phyloP scores from a whole-genome alignment of 192 early-diverging fungal genomes.

The Entomortierella beljakovae region DNA sequence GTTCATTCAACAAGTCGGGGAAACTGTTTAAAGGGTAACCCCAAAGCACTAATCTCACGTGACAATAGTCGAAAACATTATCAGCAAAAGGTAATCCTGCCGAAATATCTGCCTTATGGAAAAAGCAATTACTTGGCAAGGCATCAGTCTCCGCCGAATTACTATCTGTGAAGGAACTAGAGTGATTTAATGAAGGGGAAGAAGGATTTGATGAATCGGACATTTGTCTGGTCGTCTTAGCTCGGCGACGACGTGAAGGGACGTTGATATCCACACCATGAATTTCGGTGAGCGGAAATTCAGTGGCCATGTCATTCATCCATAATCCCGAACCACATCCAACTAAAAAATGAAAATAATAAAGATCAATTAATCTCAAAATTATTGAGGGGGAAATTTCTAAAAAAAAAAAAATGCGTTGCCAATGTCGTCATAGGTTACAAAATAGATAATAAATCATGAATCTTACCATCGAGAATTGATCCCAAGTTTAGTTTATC shows the following conservation, averaged over 20 bases:
- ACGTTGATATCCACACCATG: slow-evolving; percentile 41
- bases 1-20: slow-evolving; percentile 37
- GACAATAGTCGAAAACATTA: slow-evolving; percentile 62
- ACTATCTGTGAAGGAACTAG: neutral
- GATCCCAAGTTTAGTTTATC: slow-evolving; percentile 33
- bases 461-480: slow-evolving; percentile 43
- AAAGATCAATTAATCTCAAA: neutral
- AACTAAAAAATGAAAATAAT: slow-evolving; percentile 13
- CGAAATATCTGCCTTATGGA: slow-evolving; percentile 52
- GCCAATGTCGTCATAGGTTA: no score
- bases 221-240: neutral
- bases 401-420: neutral
- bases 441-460: neutral
- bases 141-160: neutral
- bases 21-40: slow-evolving; percentile 42
- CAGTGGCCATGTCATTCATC: slow-evolving; percentile 54
- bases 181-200: neutral
- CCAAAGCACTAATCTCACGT: slow-evolving; percentile 41
- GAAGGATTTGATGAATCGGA: neutral
- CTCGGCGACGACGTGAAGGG: slow-evolving; percentile 37
- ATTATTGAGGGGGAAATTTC: neutral
- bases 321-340: slow-evolving; percentile 42
- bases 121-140: slow-evolving; percentile 59
- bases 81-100: slow-evolving; percentile 55
- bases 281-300: slow-evolving; percentile 47